phyloP scores from a whole-genome alignment of 1,139 yeast genomes.

The Saccharomyces pastorianus region DNA sequence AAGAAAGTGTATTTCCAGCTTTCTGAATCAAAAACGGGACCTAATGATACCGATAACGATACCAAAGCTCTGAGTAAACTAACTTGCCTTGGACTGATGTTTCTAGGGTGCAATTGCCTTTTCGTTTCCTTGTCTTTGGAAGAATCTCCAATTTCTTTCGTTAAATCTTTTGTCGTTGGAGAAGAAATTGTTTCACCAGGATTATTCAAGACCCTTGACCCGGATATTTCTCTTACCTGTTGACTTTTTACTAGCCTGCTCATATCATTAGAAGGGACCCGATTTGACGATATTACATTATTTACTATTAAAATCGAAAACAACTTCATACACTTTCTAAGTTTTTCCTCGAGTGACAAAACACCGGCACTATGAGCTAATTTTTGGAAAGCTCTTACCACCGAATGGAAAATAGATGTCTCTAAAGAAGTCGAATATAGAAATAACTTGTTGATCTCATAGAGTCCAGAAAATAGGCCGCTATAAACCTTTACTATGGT shows the following conservation, averaged over 20 bases:
- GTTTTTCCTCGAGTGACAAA: constrained; percentile 43
- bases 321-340: constrained; percentile 54
- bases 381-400: constrained; percentile 68
- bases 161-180: constrained; percentile 46
- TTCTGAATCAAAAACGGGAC: constrained; percentile 48
- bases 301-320: constrained; percentile 50
- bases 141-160: constrained; percentile 34
- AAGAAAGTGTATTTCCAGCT: constrained; percentile 67
- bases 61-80: constrained; percentile 72
- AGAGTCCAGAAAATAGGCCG: constrained; percentile 38
- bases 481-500: constrained; percentile 6
- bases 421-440: constrained; percentile 57
- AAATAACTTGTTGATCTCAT: constrained; percentile 43
- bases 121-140: neutral
- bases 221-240: constrained; percentile 19
- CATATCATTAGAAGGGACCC: neutral
- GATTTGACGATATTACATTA: constrained; percentile 29
- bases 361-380: constrained; percentile 77
- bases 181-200: constrained; percentile 40
- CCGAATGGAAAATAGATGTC: constrained; percentile 52
- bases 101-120: constrained; percentile 15
- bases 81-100: constrained; percentile 43
- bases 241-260: neutral
- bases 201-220: constrained; percentile 26
- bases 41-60: constrained; percentile 70